These are phyloP conservation scores for Halteria grandinella DNA, from an alignment of 73 alveolate species.

Conservation along the genomic window DNA sequence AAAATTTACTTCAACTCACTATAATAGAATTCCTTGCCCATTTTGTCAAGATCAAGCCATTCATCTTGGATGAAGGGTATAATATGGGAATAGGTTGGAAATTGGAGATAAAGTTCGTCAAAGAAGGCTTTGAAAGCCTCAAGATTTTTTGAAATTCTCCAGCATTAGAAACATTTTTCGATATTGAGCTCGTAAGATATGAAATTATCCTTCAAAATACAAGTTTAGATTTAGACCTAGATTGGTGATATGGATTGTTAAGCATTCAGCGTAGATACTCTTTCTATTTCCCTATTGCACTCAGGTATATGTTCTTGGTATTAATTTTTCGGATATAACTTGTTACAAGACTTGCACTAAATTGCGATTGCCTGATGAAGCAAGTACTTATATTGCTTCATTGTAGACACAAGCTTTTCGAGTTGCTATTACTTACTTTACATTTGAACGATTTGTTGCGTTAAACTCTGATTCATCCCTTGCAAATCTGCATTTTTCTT, in stretches of 20 bases:
- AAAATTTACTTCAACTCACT: constrained; percentile 34
- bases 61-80: constrained; percentile 36
- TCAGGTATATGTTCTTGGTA: constrained; percentile 22
- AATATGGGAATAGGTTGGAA: constrained; percentile 52
- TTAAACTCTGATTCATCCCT: constrained; percentile 35
- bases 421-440: constrained; percentile 26
- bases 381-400: constrained; percentile 28
- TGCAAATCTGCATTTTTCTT: constrained; percentile 16
- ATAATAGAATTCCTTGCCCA: neutral
- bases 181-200: constrained; percentile 16
- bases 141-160: constrained; percentile 18
- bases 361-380: constrained; percentile 32
- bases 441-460: constrained; percentile 23
- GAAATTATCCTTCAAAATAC: constrained; percentile 14
- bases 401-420: constrained; percentile 32
- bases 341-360: constrained; percentile 53
- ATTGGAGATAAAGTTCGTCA: constrained; percentile 30
- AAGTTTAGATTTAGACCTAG: constrained; percentile 21
- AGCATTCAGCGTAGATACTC: constrained; percentile 39
- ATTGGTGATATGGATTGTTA: constrained; percentile 21
- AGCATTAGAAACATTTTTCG: constrained; percentile 7
- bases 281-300: constrained; percentile 32
- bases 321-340: constrained; percentile 23
- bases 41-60: too few species aligned
- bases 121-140: constrained; percentile 31